Base-by-base conservation (phyloP, 352 stramenopile species). In the Phytophthora colocasiae region DNA sequence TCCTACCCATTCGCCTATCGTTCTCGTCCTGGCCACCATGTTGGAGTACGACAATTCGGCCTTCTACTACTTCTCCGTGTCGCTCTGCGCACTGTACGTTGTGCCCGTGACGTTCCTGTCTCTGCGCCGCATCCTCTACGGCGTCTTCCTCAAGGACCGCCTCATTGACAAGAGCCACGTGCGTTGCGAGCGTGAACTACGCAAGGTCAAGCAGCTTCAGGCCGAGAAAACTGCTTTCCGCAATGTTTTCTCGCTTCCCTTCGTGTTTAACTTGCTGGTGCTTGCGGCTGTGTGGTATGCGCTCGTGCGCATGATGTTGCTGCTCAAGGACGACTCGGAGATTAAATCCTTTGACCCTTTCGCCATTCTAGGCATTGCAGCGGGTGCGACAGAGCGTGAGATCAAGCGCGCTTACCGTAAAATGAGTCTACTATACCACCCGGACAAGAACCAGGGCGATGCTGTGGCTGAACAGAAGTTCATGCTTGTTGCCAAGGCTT, bases 1-100 rank as follows among this genome's bases (percentile, higher is more conserved):
- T 12, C 24, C 38, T 15, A 55, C 5, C 52, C 64, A 71, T 63
- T 74, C 59, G 55, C 50, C 31, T 45, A 54, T 70, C 54, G 52
- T 47, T 39, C 44, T 38, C 50, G 11, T 24, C 19, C 38, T 15
- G 9, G 34, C 31, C 47, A 65, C 69, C 58, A 98, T 98, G 97
- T 81, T 99, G 54, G 96, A 99, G 78, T 99, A 99, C 88, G 98
- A 99, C 85, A 98, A 99, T 80, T 98, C 95, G 51, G 98, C 97
- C 69, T 99, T 99, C 85, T 99, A 99, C 83, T 99, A 99, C 87
- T 99, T 99, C 76, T 96, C 91, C 12, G 87, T 99, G 78, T 98
- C 95, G 66, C 89, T 98, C 39, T 91, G 98, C 61, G 93, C 83
- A 65, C 91, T 99, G 58, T 99, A 99, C 73, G 88, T 97, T 27